phyloP scores from a whole-genome alignment of 2,329 filamentous ascomycete species.

The Aspergillus sp. region DNA sequence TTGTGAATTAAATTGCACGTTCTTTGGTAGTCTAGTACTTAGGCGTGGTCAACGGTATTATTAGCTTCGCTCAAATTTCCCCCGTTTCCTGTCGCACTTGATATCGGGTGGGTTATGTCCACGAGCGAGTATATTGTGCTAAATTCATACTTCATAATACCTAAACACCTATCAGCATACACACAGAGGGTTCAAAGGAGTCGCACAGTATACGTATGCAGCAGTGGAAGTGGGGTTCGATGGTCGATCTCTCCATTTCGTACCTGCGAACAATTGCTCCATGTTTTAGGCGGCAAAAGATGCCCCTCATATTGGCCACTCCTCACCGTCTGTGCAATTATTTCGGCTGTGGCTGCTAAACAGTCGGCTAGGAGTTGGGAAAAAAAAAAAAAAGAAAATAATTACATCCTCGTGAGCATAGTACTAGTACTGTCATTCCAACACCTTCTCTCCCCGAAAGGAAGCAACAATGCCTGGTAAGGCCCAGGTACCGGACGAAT shows the following conservation, averaged over 20 bases:
- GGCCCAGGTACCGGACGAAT: not conserved
- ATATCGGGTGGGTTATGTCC: not conserved
- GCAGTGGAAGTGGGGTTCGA: not conserved
- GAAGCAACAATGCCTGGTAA: not conserved
- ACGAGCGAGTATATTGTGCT: not conserved
- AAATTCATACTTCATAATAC: not conserved
- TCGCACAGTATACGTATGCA: not conserved
- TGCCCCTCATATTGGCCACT: not conserved
- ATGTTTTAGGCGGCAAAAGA: not conserved
- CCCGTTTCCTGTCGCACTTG: not conserved
- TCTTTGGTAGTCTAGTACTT: not conserved
- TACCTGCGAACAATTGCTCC: not conserved
- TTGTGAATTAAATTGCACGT: not conserved
- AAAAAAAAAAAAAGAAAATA: no score
- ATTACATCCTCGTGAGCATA: no score
- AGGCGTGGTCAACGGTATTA: not conserved
- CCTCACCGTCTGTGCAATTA: no score
- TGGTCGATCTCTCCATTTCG: not conserved
- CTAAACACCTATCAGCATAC: no score
- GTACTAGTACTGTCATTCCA: no score
- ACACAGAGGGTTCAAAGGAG: no score
- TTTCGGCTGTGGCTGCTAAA: no score
- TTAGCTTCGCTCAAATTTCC: not conserved
- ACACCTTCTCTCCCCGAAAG: not conserved
- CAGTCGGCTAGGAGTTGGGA: no score